Evolutionary conservation across 2,329 filamentous ascomycete species (phyloP).

Genomic region (Aspergillus amoenus): DNA sequence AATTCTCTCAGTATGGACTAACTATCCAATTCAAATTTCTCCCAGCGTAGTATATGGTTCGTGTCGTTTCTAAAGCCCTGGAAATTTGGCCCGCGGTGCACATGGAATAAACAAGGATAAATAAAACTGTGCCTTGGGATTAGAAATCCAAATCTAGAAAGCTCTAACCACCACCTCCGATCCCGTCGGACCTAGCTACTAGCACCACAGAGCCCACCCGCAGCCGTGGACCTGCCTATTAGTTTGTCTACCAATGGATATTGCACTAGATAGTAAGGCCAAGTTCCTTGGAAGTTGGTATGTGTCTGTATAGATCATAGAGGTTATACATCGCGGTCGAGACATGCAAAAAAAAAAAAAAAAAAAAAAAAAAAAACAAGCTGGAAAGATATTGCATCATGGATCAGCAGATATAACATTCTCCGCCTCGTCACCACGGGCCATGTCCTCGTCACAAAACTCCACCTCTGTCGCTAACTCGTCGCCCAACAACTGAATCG

Average conservation of each 20-base stretch:
- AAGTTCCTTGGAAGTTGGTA: neutral
- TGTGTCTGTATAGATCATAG: too few relatives aligned
- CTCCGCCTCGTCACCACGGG: constrained; percentile 8
- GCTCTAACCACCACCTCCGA: too few relatives aligned
- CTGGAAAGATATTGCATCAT: neutral
- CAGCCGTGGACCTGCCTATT: neutral
- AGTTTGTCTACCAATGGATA: neutral
- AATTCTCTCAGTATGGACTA: neutral
- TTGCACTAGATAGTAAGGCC: neutral
- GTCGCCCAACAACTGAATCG: constrained; percentile 71
- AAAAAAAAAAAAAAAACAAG: too few relatives aligned
- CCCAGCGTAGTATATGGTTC: too few relatives aligned
- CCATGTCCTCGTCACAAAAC: constrained; percentile 24
- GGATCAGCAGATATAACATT: neutral
- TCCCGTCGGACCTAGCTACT: too few relatives aligned
- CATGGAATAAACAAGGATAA: neutral
- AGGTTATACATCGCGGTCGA: too few relatives aligned
- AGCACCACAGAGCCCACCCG: neutral
- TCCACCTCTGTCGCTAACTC: constrained; percentile 52
- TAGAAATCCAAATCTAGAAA: neutral
- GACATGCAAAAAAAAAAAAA: too few relatives aligned
- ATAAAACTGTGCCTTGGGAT: neutral
- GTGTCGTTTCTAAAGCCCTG: neutral
- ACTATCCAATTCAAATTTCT: too few relatives aligned
- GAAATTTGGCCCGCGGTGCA: neutral